phyloP scores from a whole-genome alignment of 495 filamentous ascomycete species.

The Daldinia caldariorum region DNA sequence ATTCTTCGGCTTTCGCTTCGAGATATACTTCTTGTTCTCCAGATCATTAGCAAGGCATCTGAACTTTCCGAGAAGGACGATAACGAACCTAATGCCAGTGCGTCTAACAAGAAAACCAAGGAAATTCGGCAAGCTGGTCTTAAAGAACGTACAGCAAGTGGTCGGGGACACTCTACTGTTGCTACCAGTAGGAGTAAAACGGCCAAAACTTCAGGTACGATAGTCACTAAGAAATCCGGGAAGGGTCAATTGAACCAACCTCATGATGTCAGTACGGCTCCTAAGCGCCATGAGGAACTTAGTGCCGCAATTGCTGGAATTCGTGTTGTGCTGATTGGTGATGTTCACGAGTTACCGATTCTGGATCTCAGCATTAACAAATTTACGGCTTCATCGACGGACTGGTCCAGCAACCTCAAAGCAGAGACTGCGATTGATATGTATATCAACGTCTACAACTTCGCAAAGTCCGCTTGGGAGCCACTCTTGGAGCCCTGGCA shows the following conservation, averaged over 20 bases:
- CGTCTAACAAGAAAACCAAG: slow-evolving; percentile 67
- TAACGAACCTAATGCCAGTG: slow-evolving; percentile 49
- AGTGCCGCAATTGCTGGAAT: slow-evolving; percentile 86
- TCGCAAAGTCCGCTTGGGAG: slow-evolving; percentile 98
- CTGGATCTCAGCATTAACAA: slow-evolving; percentile 93
- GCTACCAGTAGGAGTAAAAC: slow-evolving; percentile 51
- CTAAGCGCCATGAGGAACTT: slow-evolving; percentile 75
- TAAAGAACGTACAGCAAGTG: slow-evolving; percentile 72
- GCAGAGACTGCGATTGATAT: slow-evolving; percentile 90
- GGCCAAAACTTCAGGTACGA: slow-evolving; percentile 31
- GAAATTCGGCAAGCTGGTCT: slow-evolving; percentile 67
- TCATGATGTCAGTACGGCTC: slow-evolving; percentile 51
- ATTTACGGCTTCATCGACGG: slow-evolving; percentile 81
- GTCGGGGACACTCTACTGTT: slow-evolving; percentile 69
- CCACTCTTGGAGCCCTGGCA: slow-evolving; percentile 97
- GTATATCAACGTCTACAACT: slow-evolving; percentile 97
- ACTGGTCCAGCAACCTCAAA: slow-evolving; percentile 89
- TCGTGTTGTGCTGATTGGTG: slow-evolving; percentile 91
- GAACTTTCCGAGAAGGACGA: slow-evolving; percentile 75
- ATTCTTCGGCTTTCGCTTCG: slow-evolving; percentile 92
- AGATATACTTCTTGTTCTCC: slow-evolving; percentile 91
- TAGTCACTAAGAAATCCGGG: slow-evolving; percentile 28
- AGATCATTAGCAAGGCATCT: slow-evolving; percentile 92
- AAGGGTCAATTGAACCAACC: slow-evolving; percentile 37
- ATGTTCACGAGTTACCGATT: slow-evolving; percentile 92